Percentiles rank a stretch among this genome's conserved stretches.
These are phyloP conservation scores for Leccinum insolens DNA, from an alignment of 1,284 basidiomycete genomes.

Conservation along the genomic window DNA sequence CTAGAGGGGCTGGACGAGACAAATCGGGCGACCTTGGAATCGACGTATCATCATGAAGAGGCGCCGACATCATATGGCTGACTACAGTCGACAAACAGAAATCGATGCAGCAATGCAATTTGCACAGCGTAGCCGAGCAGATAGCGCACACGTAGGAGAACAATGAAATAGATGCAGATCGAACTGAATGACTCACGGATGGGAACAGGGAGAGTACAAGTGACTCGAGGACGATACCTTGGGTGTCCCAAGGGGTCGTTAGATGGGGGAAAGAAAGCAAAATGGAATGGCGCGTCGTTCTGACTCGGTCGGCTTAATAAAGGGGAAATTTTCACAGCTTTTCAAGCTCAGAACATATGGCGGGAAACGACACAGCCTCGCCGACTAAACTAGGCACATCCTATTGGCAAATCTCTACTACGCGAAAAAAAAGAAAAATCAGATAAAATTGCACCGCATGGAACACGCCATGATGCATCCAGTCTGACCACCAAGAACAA, in stretches of 20 bases:
- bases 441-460: background rate
- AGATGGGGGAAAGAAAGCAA: conserved; percentile 29
- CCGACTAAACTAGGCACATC: conserved; percentile 6
- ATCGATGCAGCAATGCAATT: conserved; percentile 18
- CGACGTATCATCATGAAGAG: conserved; percentile 19
- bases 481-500: background rate
- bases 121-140: conserved; percentile 24
- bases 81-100: conserved; percentile 35
- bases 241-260: conserved; percentile 28
- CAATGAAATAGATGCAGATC: conserved; percentile 31
- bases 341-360: conserved; percentile 45
- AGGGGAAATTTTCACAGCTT: conserved; percentile 38
- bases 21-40: conserved; percentile 34
- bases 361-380: background rate
- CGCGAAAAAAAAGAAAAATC: background rate
- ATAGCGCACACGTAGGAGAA: conserved; percentile 34
- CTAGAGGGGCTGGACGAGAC: conserved; percentile 33
- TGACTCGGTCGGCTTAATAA: conserved; percentile 48
- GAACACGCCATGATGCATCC: background rate
- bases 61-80: conserved; percentile 19
- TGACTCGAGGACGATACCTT: conserved; percentile 28
- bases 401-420: background rate
- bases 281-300: background rate
- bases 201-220: conserved; percentile 18
- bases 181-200: conserved; percentile 34